Evolutionary conservation across 1,284 basidiomycete genomes (phyloP).

Genomic region (Coriolopsis trogii): DNA sequence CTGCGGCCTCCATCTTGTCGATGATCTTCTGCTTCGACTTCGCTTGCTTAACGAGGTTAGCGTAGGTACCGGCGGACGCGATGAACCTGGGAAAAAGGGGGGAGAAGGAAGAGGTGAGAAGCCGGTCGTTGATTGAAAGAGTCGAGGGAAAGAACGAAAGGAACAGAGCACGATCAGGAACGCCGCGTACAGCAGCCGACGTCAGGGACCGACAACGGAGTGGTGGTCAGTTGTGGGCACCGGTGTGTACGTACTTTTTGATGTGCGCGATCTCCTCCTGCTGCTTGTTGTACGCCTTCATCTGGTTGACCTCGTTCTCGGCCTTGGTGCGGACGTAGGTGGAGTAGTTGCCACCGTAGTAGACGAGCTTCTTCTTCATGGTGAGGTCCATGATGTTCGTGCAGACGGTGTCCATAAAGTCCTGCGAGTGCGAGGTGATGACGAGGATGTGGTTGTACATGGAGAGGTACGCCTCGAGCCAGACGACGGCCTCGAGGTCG

Average conservation of each 20-base stretch:
- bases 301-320: slow-evolving; percentile 99
- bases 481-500: slow-evolving; percentile 93
- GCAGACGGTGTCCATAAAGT: slow-evolving; percentile 98
- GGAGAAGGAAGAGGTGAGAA: slow-evolving; percentile 2
- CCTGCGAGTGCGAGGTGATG: slow-evolving; percentile 95
- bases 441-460: slow-evolving; percentile 99
- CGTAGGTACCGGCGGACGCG: slow-evolving; percentile 97
- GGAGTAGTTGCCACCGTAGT: slow-evolving; percentile 97
- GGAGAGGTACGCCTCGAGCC: slow-evolving; percentile 97
- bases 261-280: slow-evolving; percentile 99
- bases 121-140: not conserved
- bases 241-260: slow-evolving; percentile 72
- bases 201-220: not conserved
- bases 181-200: not conserved
- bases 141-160: not conserved
- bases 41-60: slow-evolving; percentile 97
- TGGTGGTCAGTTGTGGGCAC: not conserved
- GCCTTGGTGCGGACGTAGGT: slow-evolving; percentile 95
- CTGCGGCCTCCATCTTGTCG: slow-evolving; percentile 99
- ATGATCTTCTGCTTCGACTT: slow-evolving; percentile 99
- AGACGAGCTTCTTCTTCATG: slow-evolving; percentile 82
- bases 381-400: slow-evolving; percentile 99
- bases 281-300: slow-evolving; percentile 99
- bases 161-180: too few species aligned
- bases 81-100: slow-evolving; percentile 72